Evolutionary conservation across 129 eudicot genomes (phyloP).

Genomic region (Scalesia atractyloides): DNA sequence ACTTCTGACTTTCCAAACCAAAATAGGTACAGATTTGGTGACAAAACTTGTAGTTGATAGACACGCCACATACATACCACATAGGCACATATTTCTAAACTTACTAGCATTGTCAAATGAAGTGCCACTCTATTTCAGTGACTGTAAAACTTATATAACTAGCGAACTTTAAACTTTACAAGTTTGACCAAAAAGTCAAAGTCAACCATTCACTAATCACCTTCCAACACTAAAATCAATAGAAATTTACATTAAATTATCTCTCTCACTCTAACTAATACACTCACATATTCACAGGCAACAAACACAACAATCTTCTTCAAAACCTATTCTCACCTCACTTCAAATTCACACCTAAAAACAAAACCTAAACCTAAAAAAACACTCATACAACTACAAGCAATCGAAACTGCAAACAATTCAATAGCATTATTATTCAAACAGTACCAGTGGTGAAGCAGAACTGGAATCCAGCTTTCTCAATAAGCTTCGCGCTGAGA

Average conservation of each 20-base stretch:
- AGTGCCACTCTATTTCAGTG: neutral
- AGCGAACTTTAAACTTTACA: neutral
- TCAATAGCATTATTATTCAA: no score
- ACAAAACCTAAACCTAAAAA: neutral
- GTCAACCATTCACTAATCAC: neutral
- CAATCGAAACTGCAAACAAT: neutral
- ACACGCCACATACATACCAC: no score
- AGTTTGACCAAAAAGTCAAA: conserved; percentile 1
- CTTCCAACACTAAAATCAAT: neutral
- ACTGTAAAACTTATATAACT: neutral
- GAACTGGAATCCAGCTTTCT: conserved; percentile 72
- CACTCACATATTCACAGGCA: neutral
- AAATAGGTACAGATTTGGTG: neutral
- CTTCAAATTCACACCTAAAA: neutral
- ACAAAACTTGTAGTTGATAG: no score
- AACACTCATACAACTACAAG: neutral
- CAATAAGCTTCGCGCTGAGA: conserved; percentile 86
- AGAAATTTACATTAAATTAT: neutral
- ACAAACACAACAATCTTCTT: neutral
- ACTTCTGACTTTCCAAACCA: neutral
- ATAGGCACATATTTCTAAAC: neutral
- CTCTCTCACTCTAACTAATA: neutral
- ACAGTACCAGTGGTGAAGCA: conserved; percentile 82
- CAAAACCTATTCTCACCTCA: neutral
- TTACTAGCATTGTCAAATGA: neutral